Percentiles rank a stretch among this genome's conserved stretches.
phyloP scores from a whole-genome alignment of 2,329 filamentous ascomycete species.

The Sodiomyces alkalinus region DNA sequence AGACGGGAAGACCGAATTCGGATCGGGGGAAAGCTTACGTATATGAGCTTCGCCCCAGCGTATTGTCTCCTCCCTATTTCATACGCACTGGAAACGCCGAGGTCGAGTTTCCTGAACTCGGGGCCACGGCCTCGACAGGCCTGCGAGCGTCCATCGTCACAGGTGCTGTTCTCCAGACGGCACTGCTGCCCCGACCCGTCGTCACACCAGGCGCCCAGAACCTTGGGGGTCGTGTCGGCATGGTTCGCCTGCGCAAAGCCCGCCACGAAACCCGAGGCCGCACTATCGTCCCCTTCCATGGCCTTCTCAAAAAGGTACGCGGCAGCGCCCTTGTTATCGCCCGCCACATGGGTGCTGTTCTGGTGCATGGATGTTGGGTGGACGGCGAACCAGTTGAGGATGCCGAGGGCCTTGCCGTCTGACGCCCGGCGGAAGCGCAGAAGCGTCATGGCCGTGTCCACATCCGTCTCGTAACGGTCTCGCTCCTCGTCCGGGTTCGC shows the following conservation, averaged over 20 bases:
- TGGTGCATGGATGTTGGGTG: slow-evolving; percentile 84
- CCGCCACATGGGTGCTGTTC: slow-evolving; percentile 81
- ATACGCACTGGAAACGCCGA: slow-evolving; percentile 58
- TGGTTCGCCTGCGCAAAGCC: slow-evolving; percentile 89
- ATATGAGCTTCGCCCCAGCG: slow-evolving; percentile 34
- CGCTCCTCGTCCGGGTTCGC: slow-evolving; percentile 71
- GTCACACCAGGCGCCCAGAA: slow-evolving; percentile 78
- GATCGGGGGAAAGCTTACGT: slow-evolving; percentile 18
- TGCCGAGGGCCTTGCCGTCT: slow-evolving; percentile 62
- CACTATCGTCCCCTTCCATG: slow-evolving; percentile 34
- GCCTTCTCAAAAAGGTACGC: slow-evolving; percentile 70
- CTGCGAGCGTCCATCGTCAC: slow-evolving; percentile 52
- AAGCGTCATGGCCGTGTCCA: slow-evolving; percentile 52
- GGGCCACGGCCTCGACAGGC: slow-evolving; percentile 63
- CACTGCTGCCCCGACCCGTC: slow-evolving; percentile 62
- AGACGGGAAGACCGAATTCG: slow-evolving; percentile 18
- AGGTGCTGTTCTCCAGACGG: slow-evolving; percentile 71
- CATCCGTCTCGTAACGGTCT: slow-evolving; percentile 41
- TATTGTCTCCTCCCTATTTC: slow-evolving; percentile 66
- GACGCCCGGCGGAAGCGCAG: slow-evolving; percentile 61
- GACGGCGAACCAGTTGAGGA: slow-evolving; percentile 82
- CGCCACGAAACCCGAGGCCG: slow-evolving; percentile 60
- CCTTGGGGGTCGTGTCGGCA: slow-evolving; percentile 80
- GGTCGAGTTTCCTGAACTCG: slow-evolving; percentile 49
- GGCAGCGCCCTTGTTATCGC: slow-evolving; percentile 95